Conservation (phyloP, 1,284 basidiomycete genomes). For the Leccinum subfulvum region DNA sequence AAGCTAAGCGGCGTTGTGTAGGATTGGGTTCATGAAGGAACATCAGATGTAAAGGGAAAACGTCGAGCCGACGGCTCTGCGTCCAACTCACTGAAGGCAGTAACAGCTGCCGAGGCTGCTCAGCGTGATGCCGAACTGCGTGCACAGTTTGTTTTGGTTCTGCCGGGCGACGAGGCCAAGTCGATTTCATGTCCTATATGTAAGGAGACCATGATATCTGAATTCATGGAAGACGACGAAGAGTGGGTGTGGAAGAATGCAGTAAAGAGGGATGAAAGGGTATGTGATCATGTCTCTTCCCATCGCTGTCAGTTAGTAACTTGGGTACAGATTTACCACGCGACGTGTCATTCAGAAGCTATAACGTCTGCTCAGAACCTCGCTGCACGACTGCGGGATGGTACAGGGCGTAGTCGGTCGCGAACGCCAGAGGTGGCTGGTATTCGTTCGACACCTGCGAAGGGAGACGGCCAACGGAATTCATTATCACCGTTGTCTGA, state of each 20-base stretch:
- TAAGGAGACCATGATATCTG: conserved; percentile 90
- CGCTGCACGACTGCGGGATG: conserved; percentile 63
- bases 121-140: conserved; percentile 74
- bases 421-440: conserved; percentile 60
- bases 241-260: conserved; percentile 99
- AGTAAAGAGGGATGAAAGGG: conserved; percentile 76
- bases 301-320: not conserved
- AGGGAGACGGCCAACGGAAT: conserved; percentile 28
- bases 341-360: conserved; percentile 87
- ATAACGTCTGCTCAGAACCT: conserved; percentile 57
- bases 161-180: conserved; percentile 81
- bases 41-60: conserved; percentile 62
- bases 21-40: conserved; percentile 83
- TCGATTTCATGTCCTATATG: conserved; percentile 90
- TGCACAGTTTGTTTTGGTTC: conserved; percentile 83
- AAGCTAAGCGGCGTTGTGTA: conserved; percentile 34
- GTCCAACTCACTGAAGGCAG: conserved; percentile 53
- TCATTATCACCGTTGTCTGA: conserved; percentile 50
- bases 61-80: conserved; percentile 52
- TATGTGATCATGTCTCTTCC: conserved; percentile 40
- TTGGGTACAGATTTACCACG: conserved; percentile 73
- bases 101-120: conserved; percentile 64
- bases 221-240: conserved; percentile 95
- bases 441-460: conserved; percentile 47
- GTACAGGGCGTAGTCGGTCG: conserved; percentile 63